Conservation (phyloP, 192 early-diverging fungal species). For the Backusella liffmaniae region DNA sequence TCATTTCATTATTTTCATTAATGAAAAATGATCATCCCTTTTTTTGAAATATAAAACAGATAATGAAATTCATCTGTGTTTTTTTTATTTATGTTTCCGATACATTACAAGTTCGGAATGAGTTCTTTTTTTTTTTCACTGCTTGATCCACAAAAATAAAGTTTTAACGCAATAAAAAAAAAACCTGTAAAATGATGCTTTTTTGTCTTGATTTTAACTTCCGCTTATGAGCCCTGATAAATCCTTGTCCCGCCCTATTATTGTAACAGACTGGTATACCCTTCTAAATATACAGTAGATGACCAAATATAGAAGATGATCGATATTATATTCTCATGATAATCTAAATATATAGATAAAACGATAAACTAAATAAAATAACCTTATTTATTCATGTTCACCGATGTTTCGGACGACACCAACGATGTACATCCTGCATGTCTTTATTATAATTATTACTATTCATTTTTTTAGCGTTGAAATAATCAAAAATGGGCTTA, state of each 20-base stretch:
- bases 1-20: background rate
- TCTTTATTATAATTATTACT: background rate
- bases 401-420: background rate
- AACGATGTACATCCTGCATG: background rate
- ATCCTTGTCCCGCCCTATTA: background rate
- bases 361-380: background rate
- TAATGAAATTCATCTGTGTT: background rate
- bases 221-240: background rate
- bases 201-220: background rate
- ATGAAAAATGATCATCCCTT: background rate
- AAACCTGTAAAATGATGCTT: background rate
- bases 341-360: background rate
- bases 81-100: background rate
- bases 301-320: conserved; percentile 4
- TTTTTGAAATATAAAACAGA: background rate
- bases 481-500: background rate
- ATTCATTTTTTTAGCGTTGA: background rate
- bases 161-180: background rate
- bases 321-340: background rate
- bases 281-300: background rate
- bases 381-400: background rate
- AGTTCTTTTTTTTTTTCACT: background rate
- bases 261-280: background rate
- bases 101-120: background rate
- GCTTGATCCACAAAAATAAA: background rate